Evolutionary conservation across 768 basidiomycete genomes (phyloP), one percentile per base, ranked within the genome.

Genomic region (Pisolithus orientalis): DNA sequence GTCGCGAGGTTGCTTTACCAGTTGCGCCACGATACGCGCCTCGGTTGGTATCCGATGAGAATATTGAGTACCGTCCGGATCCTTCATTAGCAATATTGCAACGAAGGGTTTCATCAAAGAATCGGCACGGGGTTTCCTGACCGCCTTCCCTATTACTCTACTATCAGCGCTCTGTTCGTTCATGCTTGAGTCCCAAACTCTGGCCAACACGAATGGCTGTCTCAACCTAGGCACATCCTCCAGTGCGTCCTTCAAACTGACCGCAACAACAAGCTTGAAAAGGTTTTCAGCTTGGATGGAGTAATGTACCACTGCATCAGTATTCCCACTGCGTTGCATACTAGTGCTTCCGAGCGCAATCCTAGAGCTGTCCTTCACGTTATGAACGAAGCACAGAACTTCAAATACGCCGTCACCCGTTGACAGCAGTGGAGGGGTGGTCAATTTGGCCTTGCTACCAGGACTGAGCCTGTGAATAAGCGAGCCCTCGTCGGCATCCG

Each of bases 41-140:
- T 52, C 39, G 16, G 51, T 52, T 34, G 51, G 45, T 46, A 52
- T 52, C 25, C 51, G 44, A 28, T 32, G 16, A 25, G 46, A 47
- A 21, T 47, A 52, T 8, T 17, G 24, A 7, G 17, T 17, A 16
- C 44, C 31, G 11, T 52, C 51, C 27, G 31, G 31, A 21, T 37
- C 17, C 28, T 52, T 45, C 25, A 47, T 39, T 13, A 52, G 38
- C 38, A 52, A 24, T 16, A 52, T 34, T 17, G 45, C 51, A 28
- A 46, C 10, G 38, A 46, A 52, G n/a, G 51, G 51, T 21, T 52
- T 42, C 51, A 46, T 52, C 13, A 40, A 17, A 25, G 28, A 16
- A 4, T 52, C 51, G 7, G 21, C 21, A 21, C 51, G 51, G 28
- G 37, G n/a, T 24, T 47, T 46, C 34, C 38, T 31, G 21, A 10